Evolutionary conservation across 2,329 filamentous ascomycete genomes (phyloP), one percentile per base, ranked within the genome.

Genomic region (Pseudogymnoascus sp.): DNA sequence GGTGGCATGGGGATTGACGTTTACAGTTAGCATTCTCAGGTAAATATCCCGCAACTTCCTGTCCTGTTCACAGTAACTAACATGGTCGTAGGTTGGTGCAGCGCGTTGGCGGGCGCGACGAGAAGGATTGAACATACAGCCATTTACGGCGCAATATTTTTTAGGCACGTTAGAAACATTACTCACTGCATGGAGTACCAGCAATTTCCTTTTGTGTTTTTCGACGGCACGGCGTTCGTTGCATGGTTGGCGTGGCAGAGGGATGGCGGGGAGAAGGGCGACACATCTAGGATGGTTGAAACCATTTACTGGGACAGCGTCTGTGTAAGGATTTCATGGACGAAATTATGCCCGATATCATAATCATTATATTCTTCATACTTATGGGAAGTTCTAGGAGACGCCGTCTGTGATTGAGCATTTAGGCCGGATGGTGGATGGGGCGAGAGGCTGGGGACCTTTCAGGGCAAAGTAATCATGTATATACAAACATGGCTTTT

Each of bases 1-100:
- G 64, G 80, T 96, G 65, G 88, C 91, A n/a, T 97, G 93, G 93
- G 83, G 93, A 65, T 82, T 89, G 74, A 97, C 91, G 21, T 96
- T 97, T 76, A 85, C 88, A 60, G 88, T 97, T 64, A 96, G 91
- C 75, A 86, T 92, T 64, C 88, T 92, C 72, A 84, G 89, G 80
- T 82, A 56, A 36, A 56, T 34, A 34, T 12, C 28, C 9, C 28
- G 11, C 28, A 6, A 18, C 2, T 12, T 21, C 49, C 28, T 34
- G n/a, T 21, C 5, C 1, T 56, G 14, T 34, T 56, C 9, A 14
- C 16, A 56, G n/a, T 8, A 67, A 62, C 73, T 77, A 66, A 78
- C 64, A 4, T 46, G 34, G 31, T 25, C 9, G 34, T 60, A 77
- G 76, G 66, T 79, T 86, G 37, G 84, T 88, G 36, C 83, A 87